Conservation (phyloP, 495 filamentous ascomycete species). For the Aspergillus sparsus region DNA sequence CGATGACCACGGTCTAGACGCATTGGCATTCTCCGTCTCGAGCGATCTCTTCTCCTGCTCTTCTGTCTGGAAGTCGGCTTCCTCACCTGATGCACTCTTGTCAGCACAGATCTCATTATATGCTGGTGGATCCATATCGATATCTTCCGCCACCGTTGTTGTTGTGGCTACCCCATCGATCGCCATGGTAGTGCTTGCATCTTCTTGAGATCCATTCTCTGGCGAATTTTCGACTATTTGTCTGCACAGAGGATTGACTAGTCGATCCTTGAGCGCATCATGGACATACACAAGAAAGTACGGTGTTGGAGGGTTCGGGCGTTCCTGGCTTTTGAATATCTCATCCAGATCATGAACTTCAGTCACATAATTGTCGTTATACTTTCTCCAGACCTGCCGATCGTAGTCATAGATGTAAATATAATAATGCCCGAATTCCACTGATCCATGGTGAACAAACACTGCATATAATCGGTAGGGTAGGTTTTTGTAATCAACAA, state of each 20-base stretch:
- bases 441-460: constrained; percentile 80
- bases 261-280: constrained; percentile 57
- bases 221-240: constrained; percentile 34
- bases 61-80: constrained; percentile 20
- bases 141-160: constrained; percentile 22
- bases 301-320: constrained; percentile 66
- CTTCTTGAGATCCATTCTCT: constrained; percentile 17
- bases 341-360: constrained; percentile 60
- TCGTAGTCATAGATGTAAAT: constrained; percentile 93
- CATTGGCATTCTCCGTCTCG: constrained; percentile 9
- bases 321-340: constrained; percentile 66
- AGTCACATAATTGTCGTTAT: constrained; percentile 85
- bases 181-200: constrained; percentile 10
- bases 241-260: constrained; percentile 63
- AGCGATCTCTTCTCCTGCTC: constrained; percentile 7
- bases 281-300: constrained; percentile 88
- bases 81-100: constrained; percentile 35
- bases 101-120: constrained; percentile 33
- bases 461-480: constrained; percentile 88
- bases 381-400: constrained; percentile 80
- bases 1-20: constrained; percentile 17
- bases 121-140: constrained; percentile 34
- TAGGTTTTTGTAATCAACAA: constrained; percentile 54
- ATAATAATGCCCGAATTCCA: constrained; percentile 86
- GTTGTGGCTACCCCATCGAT: constrained; percentile 28